These are phyloP conservation scores for Keithomyces neogunnii DNA, from an alignment of 2,329 filamentous ascomycete species.

Conservation along the genomic window DNA sequence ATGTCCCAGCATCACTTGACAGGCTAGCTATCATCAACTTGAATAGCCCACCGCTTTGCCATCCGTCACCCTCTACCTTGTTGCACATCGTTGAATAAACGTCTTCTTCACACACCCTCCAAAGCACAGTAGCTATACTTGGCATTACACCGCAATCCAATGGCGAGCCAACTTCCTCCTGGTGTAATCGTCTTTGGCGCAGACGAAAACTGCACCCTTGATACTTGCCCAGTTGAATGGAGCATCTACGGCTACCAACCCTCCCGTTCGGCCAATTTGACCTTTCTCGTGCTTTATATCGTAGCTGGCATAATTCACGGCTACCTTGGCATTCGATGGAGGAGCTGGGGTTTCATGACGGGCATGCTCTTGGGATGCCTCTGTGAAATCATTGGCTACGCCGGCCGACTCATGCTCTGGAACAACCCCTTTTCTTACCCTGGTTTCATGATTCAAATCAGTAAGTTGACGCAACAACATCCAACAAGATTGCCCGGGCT, in stretches of 20 bases:
- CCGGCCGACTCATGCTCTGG: conserved; percentile 46
- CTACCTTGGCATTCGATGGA: conserved; percentile 29
- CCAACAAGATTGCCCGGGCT: neutral
- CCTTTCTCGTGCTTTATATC: conserved; percentile 31
- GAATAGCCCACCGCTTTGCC: no score
- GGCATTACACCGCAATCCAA: neutral
- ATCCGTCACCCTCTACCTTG: no score
- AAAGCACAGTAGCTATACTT: neutral
- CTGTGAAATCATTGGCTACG: conserved; percentile 52
- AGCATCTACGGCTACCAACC: conserved; percentile 36
- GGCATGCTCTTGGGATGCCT: conserved; percentile 46
- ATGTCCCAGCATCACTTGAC: no score
- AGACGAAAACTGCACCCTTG: conserved; percentile 37
- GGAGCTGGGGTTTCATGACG: conserved; percentile 32
- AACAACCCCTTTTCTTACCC: conserved; percentile 46
- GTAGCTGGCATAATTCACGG: conserved; percentile 33
- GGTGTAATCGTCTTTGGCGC: conserved; percentile 31
- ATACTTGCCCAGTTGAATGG: conserved; percentile 35
- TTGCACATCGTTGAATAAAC: no score
- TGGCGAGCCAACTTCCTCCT: conserved; percentile 13
- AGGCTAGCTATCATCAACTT: no score
- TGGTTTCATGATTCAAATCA: conserved; percentile 57
- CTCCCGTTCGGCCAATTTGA: conserved; percentile 33
- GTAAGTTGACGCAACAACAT: conserved; percentile 10
- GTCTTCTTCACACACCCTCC: no score